Evolutionary conservation across 2,329 filamentous ascomycete species (phyloP), one percentile per base, ranked within the genome.

Genomic region (Chalara sp.): DNA sequence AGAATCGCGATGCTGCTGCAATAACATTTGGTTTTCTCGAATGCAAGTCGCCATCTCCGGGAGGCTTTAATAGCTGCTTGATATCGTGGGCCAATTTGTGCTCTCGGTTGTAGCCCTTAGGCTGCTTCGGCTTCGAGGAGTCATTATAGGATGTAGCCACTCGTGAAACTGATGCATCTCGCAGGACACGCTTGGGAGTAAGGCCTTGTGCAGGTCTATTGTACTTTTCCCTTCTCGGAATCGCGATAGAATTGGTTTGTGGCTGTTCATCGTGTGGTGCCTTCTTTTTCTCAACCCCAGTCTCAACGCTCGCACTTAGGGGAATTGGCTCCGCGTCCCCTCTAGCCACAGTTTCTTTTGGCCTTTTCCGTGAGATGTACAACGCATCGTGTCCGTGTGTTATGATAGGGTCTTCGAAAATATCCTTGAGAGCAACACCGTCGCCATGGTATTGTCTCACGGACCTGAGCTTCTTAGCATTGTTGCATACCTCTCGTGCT

Each of bases 381-480:
- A 43, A 43, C 3, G 50, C 52, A 21, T 59, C 58, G n/a, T 59
- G 49, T 48, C 48, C 44, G 42, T 51, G 51, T 46, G 45, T 55
- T 45, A 54, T 32, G 32, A 52, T 46, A 31, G 56, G 57, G 13
- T 60, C 56, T 39, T 64, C 61, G 30, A 62, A 57, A 3, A 49
- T 53, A 31, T 60, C 54, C 13, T 56, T 46, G 29, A 56, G 47
- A 10, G 48, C 49, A 33, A 47, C 51, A 29, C 65, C 65, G 28
- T 59, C 58, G 8, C 66, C 57, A 44, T 68, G 65, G 54, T 75
- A 74, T 12, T 64, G 60, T 44, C 63, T 68, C 8, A 68, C 66
- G 5, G 69, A 70, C 51, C 73, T 76, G 7, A 80, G 61, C 51
- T 72, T 78, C 49, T 74, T 68, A 28, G 73, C 76, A 68, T 81